Base-by-base conservation (phyloP, 768 basidiomycete species). In the Podaxis sp. region DNA sequence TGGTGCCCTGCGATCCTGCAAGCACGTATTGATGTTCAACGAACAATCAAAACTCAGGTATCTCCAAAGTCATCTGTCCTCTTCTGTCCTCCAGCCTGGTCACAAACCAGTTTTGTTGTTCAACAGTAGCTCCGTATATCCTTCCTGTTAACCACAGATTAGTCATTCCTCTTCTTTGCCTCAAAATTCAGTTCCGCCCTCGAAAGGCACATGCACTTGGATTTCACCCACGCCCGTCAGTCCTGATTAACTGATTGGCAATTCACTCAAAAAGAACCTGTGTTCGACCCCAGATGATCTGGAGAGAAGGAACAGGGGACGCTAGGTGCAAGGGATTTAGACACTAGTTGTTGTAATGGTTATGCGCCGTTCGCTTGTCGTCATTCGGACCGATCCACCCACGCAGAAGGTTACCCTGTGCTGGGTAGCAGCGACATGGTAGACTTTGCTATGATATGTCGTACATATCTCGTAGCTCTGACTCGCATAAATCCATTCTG, bases 401-500 rank as follows among this genome's bases (percentile, higher is more conserved):
- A 56, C 52, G 24, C 38, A 37, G n/a, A 38, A 37, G 22, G n/a
- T 26, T 22, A 56, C 54, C 54, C 54, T 56, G 54, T 13, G 54
- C 54, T 56, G 54, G 54, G 54, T 56, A 40, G 54, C 54, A 56
- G 54, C 40, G 54, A 20, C 54, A 56, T 56, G 54, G 20, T 38
- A 38, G 26, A 50, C 7, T 50, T 24, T 26, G 12, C 20, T 24
- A 6, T 56, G 20, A 15, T 40, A 33, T 53, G 30, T 52, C 51
- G 51, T 56, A 56, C 26, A 15, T 50, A 50, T 44, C n/a, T 20
- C 41, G 41, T 44, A 2, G 24, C 51, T 53, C 24, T 36, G 51
- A 53, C 36, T 56, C 36, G 54, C 54, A 24, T 12, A 26, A 56
- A 26, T 40, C 54, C 54, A 56, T n/a, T 38, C 38, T 22, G 12